A percentile compares a stretch with the other conserved stretches of the same genome.
Evolutionary conservation across 208 protist genomes (phyloP).

Genomic region (Novymonas esmeraldas): DNA sequence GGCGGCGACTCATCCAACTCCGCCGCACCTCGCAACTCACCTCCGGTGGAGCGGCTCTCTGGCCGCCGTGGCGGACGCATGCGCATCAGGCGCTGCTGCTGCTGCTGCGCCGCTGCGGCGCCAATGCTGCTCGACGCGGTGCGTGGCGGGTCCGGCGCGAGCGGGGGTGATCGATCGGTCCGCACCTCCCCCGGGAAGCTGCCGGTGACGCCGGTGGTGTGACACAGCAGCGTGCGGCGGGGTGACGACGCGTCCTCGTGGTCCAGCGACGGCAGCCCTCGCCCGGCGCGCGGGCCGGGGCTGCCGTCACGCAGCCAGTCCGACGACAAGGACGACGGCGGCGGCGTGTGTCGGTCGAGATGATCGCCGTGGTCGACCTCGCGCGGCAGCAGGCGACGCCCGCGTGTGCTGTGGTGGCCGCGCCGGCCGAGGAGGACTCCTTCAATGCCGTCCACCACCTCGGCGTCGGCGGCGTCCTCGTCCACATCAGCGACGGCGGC

Average conservation of each 20-base stretch:
- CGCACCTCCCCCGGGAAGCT: conserved; percentile 11
- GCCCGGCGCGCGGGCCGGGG: background rate
- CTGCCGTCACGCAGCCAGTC: conserved; percentile 4
- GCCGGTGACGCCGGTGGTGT: conserved; percentile 1
- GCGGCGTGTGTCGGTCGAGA: too few relatives aligned
- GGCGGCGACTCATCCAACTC: background rate
- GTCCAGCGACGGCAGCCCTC: background rate
- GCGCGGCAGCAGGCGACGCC: conserved; percentile 2
- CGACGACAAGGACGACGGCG: conserved; percentile 1
- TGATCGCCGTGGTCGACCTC: too few relatives aligned
- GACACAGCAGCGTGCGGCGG: too few relatives aligned
- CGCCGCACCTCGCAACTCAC: background rate
- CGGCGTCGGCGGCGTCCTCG: background rate
- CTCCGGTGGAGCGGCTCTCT: background rate
- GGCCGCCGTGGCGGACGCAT: background rate
- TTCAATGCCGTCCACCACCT: conserved; percentile 4
- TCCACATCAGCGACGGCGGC: background rate
- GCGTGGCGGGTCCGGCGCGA: too few relatives aligned
- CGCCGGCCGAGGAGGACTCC: conserved; percentile 1
- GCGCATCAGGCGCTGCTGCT: conserved; percentile 16
- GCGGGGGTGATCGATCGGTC: background rate
- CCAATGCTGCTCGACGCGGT: background rate
- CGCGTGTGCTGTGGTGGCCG: background rate
- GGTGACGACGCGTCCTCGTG: too few relatives aligned
- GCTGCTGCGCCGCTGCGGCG: too few relatives aligned